A percentile compares a stretch with the other conserved stretches of the same genome.
These are phyloP conservation scores for Pterulicium gracile DNA, from an alignment of 1,284 basidiomycete species.

Conservation along the genomic window DNA sequence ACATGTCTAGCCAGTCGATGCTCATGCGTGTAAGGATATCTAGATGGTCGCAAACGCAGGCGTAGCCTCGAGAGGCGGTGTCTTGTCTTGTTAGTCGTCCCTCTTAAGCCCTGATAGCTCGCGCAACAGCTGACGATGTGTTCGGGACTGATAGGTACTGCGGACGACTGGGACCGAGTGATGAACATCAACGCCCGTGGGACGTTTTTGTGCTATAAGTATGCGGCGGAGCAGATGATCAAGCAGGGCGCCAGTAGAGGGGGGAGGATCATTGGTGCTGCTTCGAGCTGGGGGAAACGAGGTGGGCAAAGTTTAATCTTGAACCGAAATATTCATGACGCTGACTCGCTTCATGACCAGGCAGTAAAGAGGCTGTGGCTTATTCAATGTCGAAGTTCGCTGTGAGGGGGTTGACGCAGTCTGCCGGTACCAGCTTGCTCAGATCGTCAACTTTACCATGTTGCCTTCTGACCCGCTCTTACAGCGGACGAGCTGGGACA, in stretches of 20 bases:
- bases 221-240: slow-evolving; percentile 13
- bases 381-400: neutral
- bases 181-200: slow-evolving; percentile 10
- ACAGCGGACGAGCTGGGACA: slow-evolving; percentile 10
- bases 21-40: neutral
- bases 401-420: neutral
- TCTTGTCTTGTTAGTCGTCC: neutral
- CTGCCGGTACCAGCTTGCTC: neutral
- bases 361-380: neutral
- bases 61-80: neutral
- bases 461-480: no score
- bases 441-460: no score
- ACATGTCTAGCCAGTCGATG: neutral
- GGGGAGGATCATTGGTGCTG: slow-evolving; percentile 15
- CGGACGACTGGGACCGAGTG: neutral
- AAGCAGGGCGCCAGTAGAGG: slow-evolving; percentile 9
- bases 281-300: slow-evolving; percentile 6
- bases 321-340: neutral
- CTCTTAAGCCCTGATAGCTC: no score
- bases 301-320: slow-evolving; percentile 1
- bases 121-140: no score
- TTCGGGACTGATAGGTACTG: neutral
- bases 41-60: slow-evolving; percentile 2
- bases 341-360: neutral
- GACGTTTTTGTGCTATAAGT: slow-evolving; percentile 12